Evolutionary conservation across 139 green algal species (phyloP), one percentile per base, ranked within the genome.

Genomic region (Penium margaritaceum): DNA sequence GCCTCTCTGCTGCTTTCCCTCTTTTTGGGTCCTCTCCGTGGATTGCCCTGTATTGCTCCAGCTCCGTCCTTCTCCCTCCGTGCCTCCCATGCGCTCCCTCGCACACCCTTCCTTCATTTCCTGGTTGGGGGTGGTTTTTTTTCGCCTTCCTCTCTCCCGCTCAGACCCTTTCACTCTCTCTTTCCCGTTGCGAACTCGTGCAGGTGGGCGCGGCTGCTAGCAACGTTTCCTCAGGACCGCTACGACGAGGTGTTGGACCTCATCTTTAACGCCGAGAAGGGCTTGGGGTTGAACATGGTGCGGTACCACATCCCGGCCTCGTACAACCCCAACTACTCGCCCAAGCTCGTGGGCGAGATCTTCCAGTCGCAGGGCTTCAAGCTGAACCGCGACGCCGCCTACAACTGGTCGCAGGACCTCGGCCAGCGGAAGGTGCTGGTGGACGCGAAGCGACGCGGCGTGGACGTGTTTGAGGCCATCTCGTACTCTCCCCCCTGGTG

Each of bases 231-330:
- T n/a, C 0, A 1, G 47, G n/a, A 24, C n/a, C 47, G 47, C n/a
- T 24, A 24, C 15, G 47, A 60, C n/a, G 35, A 57, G 12, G n/a
- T 84, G 5, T 41, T 68, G 2, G 79, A 84, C 32, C 73, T 84
- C 34, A 43, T 84, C 0, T 84, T 84, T 57, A 44, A 60, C 47
- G 47, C 76, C 34, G 33, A 72, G 12, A 61, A 47, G 57, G 79
- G 79, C 34, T 38, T 84, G 24, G 73, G 73, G n/a, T 19, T 84
- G 9, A 67, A 81, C 37, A 79, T 81, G 21, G 64, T 47, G n/a
- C 63, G 79, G 33, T 81, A 81, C 67, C 81, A 78, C 38, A 68
- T 84, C 37, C 47, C 47, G n/a, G 47, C n/a, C n/a, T n/a, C n/a
- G n/a, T 60, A 60, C 47, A 24, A 60, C 47, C 47, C 2, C 47